Conservation (phyloP, 2,329 filamentous ascomycete genomes). For the Exophiala sp. region DNA sequence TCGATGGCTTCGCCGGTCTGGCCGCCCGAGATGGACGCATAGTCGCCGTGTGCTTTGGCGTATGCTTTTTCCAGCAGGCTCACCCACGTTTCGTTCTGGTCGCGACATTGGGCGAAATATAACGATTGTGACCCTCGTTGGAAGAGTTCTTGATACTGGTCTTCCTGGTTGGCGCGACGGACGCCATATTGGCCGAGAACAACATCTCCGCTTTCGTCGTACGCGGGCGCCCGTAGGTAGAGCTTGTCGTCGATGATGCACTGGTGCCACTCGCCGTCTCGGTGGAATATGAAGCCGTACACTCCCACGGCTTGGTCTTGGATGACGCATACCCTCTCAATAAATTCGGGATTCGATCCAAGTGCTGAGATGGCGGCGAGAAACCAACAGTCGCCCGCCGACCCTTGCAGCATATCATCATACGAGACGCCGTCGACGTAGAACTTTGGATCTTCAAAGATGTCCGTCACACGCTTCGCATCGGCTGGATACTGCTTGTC, state of each 20-base stretch:
- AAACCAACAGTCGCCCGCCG: constrained; percentile 69
- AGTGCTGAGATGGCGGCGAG: constrained; percentile 73
- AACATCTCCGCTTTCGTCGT: constrained; percentile 71
- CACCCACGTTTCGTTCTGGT: constrained; percentile 77
- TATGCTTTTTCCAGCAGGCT: constrained; percentile 68
- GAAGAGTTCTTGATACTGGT: constrained; percentile 63
- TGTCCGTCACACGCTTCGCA: constrained; percentile 68
- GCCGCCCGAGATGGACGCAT: constrained; percentile 66
- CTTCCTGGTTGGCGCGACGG: constrained; percentile 65
- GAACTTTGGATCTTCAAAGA: constrained; percentile 71
- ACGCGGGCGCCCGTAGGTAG: constrained; percentile 74
- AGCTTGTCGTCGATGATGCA: constrained; percentile 90
- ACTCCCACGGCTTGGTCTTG: constrained; percentile 70
- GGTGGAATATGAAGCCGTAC: constrained; percentile 78
- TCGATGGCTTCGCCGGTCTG: constrained; percentile 61
- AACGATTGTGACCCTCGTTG: constrained; percentile 71
- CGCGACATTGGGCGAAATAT: constrained; percentile 69
- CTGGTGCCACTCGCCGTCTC: constrained; percentile 86
- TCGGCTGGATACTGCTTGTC: constrained; percentile 57
- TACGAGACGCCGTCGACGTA: constrained; percentile 70
- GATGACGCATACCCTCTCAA: constrained; percentile 67
- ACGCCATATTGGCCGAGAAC: constrained; percentile 69
- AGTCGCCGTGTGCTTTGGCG: constrained; percentile 78
- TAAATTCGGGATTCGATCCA: constrained; percentile 65
- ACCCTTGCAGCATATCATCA: constrained; percentile 72